Evolutionary conservation across 805 yeast species (phyloP).

Genomic region (Lipomyces yamanashiensis): DNA sequence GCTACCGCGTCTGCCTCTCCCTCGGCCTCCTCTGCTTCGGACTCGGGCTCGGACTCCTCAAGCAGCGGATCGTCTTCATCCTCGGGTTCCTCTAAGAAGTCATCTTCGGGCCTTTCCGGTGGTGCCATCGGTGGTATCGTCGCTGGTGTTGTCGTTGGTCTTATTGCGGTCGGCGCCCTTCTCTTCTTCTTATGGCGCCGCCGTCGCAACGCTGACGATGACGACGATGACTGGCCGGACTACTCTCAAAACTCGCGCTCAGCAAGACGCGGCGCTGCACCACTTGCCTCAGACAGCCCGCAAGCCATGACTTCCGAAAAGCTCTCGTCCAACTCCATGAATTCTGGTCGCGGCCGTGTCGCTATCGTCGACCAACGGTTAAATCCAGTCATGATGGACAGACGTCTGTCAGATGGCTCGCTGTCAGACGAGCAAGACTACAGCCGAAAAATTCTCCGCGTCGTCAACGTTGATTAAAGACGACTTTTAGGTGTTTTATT

Average conservation of each 20-base stretch:
- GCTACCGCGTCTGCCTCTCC: constrained; percentile 25
- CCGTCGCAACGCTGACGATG: constrained; percentile 51
- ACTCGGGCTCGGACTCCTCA: constrained; percentile 35
- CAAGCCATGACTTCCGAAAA: constrained; percentile 15
- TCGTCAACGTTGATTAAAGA: constrained; percentile 76
- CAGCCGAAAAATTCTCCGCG: constrained; percentile 77
- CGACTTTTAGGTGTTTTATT: not conserved
- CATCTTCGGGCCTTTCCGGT: constrained; percentile 37
- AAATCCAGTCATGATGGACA: constrained; percentile 78
- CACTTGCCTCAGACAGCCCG: constrained; percentile 3
- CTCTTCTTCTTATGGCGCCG: constrained; percentile 52
- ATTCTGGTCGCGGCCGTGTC: constrained; percentile 23
- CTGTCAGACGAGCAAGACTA: constrained; percentile 85
- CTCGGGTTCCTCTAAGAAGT: constrained; percentile 39
- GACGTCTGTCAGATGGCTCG: constrained; percentile 79
- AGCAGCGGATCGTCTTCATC: constrained; percentile 38
- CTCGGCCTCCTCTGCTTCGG: constrained; percentile 11
- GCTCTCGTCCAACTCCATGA: constrained; percentile 28
- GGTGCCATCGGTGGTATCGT: constrained; percentile 69
- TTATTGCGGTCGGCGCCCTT: constrained; percentile 49
- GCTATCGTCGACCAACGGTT: constrained; percentile 63
- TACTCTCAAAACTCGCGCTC: constrained; percentile 15
- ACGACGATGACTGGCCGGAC: constrained; percentile 42
- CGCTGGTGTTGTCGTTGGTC: constrained; percentile 57
- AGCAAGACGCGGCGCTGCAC: not conserved